A percentile compares a stretch with the other conserved stretches of the same genome.
phyloP scores from a whole-genome alignment of 192 early-diverging fungal genomes.

The Mortierella hygrophila region DNA sequence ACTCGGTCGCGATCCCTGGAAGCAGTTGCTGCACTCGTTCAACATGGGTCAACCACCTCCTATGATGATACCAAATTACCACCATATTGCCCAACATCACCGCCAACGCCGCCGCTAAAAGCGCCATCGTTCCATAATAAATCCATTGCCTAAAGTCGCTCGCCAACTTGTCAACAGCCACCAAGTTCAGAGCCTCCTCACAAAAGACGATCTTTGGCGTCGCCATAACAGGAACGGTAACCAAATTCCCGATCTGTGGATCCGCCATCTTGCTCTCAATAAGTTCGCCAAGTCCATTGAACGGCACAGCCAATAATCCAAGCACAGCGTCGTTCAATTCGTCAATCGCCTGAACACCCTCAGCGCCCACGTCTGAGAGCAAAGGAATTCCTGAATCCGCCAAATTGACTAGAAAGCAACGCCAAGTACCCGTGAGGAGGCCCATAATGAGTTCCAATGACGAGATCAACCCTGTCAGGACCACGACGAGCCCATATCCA shows the following conservation, averaged over 20 bases:
- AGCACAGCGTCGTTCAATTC: constrained; percentile 16
- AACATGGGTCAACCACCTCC: constrained; percentile 23
- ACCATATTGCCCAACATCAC: constrained; percentile 18
- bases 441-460: constrained; percentile 18
- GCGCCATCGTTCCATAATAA: neutral
- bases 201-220: constrained; percentile 20
- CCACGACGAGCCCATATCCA: constrained; percentile 25
- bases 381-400: constrained; percentile 23
- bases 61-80: constrained; percentile 7
- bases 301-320: neutral
- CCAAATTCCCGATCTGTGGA: constrained; percentile 12
- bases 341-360: constrained; percentile 36
- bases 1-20: neutral
- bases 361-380: constrained; percentile 26
- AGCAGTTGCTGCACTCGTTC: neutral
- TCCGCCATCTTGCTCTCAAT: constrained; percentile 30
- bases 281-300: constrained; percentile 19
- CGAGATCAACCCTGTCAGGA: constrained; percentile 25
- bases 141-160: constrained; percentile 19
- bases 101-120: constrained; percentile 5
- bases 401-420: constrained; percentile 38
- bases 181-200: neutral
- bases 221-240: neutral
- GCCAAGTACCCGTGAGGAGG: constrained; percentile 43
- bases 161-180: constrained; percentile 9